Evolutionary conservation across 306 rosid genomes (phyloP).

Genomic region (Ormosia semicastrata): DNA sequence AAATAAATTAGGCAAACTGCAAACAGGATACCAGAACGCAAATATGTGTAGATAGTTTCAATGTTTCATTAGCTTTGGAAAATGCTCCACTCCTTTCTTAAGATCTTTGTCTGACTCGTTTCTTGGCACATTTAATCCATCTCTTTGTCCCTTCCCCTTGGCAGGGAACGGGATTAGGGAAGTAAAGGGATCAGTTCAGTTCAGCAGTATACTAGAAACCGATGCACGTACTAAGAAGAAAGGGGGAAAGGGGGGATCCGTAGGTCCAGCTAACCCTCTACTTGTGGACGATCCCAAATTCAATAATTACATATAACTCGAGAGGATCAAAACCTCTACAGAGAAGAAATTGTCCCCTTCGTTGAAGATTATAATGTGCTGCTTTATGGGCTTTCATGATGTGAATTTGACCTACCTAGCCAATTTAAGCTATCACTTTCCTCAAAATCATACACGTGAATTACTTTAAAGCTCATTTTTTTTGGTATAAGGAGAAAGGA

Average conservation of each 20-base stretch:
- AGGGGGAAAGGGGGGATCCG: too few relatives aligned
- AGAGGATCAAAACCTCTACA: not conserved
- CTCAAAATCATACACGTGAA: not conserved
- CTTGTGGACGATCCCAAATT: not conserved
- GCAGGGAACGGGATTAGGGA: not conserved
- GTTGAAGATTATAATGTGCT: not conserved
- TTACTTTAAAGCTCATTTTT: too few relatives aligned
- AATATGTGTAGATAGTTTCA: slow-evolving; percentile 32
- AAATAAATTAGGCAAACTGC: not conserved
- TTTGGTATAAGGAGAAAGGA: not conserved
- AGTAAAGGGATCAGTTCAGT: not conserved
- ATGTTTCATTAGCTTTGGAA: slow-evolving; percentile 30
- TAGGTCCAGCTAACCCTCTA: not conserved
- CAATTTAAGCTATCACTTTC: too few relatives aligned
- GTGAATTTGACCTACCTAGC: too few relatives aligned
- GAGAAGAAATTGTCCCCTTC: not conserved
- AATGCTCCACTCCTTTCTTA: slow-evolving; percentile 19
- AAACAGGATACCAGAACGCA: not conserved
- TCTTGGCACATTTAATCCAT: not conserved
- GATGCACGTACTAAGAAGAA: not conserved
- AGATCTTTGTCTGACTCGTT: not conserved
- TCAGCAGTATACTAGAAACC: not conserved
- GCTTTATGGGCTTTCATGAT: not conserved
- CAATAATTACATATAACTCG: not conserved
- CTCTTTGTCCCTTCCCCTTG: not conserved